These are phyloP conservation scores for Termitomyces sp. DNA, from an alignment of 768 basidiomycete genomes.

Conservation along the genomic window DNA sequence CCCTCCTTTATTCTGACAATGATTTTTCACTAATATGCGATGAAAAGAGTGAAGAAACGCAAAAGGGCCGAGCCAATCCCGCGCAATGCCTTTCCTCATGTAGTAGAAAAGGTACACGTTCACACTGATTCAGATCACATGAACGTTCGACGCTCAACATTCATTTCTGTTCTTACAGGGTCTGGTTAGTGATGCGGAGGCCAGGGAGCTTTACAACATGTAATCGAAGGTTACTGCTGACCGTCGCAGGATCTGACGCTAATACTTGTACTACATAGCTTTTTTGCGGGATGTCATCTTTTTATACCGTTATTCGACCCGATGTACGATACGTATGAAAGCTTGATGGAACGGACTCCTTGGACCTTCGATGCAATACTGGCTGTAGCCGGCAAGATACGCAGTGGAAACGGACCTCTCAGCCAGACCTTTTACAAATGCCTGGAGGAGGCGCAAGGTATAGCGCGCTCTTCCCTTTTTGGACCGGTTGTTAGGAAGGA, in stretches of 20 bases:
- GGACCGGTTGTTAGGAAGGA: slow-evolving; percentile 93
- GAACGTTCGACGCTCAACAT: not conserved
- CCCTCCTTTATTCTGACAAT: slow-evolving; percentile 1
- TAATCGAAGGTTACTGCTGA: slow-evolving; percentile 35
- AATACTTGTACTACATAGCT: slow-evolving; percentile 47
- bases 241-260: slow-evolving; percentile 26
- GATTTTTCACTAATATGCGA: slow-evolving; percentile 3
- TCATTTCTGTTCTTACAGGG: slow-evolving; percentile 40
- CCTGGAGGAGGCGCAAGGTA: slow-evolving; percentile 92
- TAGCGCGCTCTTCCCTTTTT: slow-evolving; percentile 89
- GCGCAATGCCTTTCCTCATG: slow-evolving; percentile 82
- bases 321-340: slow-evolving; percentile 88
- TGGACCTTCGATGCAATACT: slow-evolving; percentile 96
- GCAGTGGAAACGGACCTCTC: slow-evolving; percentile 83
- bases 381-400: slow-evolving; percentile 88
- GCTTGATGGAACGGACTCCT: slow-evolving; percentile 85
- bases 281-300: slow-evolving; percentile 93
- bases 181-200: slow-evolving; percentile 80
- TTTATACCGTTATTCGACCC: slow-evolving; percentile 97
- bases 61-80: slow-evolving; percentile 81
- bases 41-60: slow-evolving; percentile 70
- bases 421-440: slow-evolving; percentile 85
- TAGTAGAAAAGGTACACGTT: slow-evolving; percentile 69
- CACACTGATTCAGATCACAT: not conserved
- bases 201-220: slow-evolving; percentile 90